Evolutionary conservation across 441 rosid genomes (phyloP).

Genomic region (Gossypium aridum): DNA sequence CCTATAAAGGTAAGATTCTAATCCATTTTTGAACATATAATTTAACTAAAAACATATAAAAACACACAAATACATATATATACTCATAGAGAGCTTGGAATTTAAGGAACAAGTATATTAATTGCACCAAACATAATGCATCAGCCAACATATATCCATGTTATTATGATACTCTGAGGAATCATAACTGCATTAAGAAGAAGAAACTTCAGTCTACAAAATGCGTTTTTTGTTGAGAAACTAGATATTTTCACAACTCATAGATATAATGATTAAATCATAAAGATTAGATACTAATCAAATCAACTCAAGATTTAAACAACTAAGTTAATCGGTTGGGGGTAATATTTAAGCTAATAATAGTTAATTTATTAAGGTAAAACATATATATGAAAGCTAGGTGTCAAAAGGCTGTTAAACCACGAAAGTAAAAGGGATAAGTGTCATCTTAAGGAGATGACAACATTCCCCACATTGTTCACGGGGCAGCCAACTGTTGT

Average conservation of each 20-base stretch:
- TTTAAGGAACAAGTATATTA: not conserved
- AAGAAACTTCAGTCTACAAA: not conserved
- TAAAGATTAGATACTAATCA: not conserved
- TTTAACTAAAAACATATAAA: not conserved
- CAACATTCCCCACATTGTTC: not conserved
- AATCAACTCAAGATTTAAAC: not conserved
- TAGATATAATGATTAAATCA: not conserved
- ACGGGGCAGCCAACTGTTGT: not conserved
- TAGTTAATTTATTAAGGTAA: not conserved
- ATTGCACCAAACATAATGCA: not conserved
- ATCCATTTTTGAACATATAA: not conserved
- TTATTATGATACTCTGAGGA: not conserved
- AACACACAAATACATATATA: not conserved
- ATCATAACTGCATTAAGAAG: not conserved
- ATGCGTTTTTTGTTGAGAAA: not conserved
- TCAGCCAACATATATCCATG: not conserved
- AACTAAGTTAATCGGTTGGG: not conserved
- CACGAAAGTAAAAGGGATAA: not conserved
- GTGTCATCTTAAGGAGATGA: not conserved
- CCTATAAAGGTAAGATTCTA: slow-evolving; percentile 30
- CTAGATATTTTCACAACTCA: not conserved
- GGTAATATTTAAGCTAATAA: not conserved
- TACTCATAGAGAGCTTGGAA: not conserved
- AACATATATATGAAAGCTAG: not conserved
- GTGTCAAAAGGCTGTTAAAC: not conserved